Base-by-base conservation (phyloP, 345 rosid genomes). In the Punica granatum region DNA sequence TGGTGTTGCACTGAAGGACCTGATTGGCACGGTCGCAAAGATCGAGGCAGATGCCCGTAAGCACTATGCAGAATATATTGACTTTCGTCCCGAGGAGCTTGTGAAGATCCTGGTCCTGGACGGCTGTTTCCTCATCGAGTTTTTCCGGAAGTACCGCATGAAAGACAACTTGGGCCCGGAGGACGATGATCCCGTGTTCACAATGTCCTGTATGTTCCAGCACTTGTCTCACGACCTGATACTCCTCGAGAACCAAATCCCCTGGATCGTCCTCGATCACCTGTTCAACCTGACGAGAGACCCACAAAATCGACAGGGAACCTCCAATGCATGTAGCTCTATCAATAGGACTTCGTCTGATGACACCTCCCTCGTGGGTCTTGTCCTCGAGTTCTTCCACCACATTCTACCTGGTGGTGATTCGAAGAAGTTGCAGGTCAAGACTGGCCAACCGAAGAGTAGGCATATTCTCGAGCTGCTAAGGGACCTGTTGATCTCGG, bases 381-480 rank as follows among this genome's bases (percentile, higher is more conserved):
- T 70, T 25, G 64, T 54, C 34, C 26, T 63, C 44, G 39, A 23
- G 1, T 73, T 70, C 44, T 63, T 73, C 0, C 14, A 48, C 0
- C 18, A 14, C 26, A 16, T 67, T 12, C 63, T 77, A 23, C 32
- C 21, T 18, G 0, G 5, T 13, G 0, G 5, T 13, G 10, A 41
- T n/a, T 2, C 60, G 3, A 18, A 53, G 61, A 23, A 15, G 28
- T 67, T 7, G 6, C 32, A 25, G 10, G 0, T 12, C 31, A 32
- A 35, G 44, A 41, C 0, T 0, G 6, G 64, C 12, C 25, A 10
- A 67, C 7, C 23, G 67, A 6, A 72, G 1, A 46, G 54, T 65
- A 73, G 56, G 49, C 80, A 77, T 42, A 73, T 73, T 19, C 64
- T 67, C 25, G 69, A 77, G n/a, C 39, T 77, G 33, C 10, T 73